These are phyloP conservation scores for Mercurialis annua DNA, from an alignment of 345 rosid genomes.

Conservation along the genomic window DNA sequence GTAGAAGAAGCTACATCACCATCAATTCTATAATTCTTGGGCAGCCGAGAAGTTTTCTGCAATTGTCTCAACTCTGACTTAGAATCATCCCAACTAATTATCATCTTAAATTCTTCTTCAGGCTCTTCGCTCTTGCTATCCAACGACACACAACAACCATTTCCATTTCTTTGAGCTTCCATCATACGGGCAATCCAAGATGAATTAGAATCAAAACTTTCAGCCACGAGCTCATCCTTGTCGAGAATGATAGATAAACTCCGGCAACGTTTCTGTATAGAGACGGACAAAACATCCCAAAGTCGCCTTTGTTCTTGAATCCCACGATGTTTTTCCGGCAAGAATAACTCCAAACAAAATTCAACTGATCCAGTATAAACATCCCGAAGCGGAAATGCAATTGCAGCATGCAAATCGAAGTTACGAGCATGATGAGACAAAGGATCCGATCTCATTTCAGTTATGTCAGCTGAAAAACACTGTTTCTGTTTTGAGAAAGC, in stretches of 20 bases:
- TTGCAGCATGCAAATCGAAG: conserved; percentile 53
- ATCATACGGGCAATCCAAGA: no score
- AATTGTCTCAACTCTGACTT: no score
- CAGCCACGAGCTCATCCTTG: conserved; percentile 30
- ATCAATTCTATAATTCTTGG: no score
- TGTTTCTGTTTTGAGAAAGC: conserved; percentile 52
- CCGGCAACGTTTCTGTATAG: conserved; percentile 47
- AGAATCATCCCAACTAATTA: no score
- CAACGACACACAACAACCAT: no score
- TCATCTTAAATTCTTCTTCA: no score
- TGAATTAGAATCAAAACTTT: no score
- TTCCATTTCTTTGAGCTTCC: no score
- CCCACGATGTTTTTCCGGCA: conserved; percentile 53
- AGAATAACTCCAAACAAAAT: conserved; percentile 69
- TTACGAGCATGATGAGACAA: conserved; percentile 74
- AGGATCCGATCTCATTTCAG: conserved; percentile 59
- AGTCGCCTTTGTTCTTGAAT: conserved; percentile 39
- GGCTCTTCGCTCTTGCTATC: no score
- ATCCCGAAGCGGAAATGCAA: conserved; percentile 61
- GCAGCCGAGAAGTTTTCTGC: no score
- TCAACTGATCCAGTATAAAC: conserved; percentile 42
- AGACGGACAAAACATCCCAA: conserved; percentile 41
- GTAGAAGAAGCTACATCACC: no score
- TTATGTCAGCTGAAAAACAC: conserved; percentile 51
- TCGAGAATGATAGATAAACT: conserved; percentile 41